These are phyloP conservation scores for Alopecurus myosuroides DNA, from an alignment of 176 grass and related monocot species.

Conservation along the genomic window DNA sequence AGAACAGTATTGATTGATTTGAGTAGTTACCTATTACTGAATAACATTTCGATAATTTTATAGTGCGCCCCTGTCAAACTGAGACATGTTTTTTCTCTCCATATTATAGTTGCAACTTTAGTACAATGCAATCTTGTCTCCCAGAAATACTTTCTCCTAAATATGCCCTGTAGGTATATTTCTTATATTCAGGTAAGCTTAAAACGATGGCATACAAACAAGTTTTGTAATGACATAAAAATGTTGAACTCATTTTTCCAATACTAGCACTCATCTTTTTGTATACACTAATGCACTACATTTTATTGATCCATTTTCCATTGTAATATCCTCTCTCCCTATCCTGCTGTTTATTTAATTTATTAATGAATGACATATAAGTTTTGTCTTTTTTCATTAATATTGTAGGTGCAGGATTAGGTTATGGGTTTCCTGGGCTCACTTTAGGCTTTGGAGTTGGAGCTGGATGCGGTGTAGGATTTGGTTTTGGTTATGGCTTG, in stretches of 20 bases:
- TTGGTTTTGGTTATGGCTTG: conserved; percentile 77
- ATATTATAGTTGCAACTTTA: not conserved
- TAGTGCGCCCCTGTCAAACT: not conserved
- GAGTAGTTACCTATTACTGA: not conserved
- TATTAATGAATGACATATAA: not conserved
- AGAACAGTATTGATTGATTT: not conserved
- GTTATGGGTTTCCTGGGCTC: conserved; percentile 78
- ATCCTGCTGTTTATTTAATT: not conserved
- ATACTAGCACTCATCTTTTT: not conserved
- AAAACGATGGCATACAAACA: not conserved
- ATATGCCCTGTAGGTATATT: not conserved
- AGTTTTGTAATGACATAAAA: not conserved
- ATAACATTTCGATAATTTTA: not conserved
- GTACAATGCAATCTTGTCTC: not conserved
- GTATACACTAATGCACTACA: not conserved
- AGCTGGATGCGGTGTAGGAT: conserved; percentile 74
- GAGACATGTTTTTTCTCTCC: not conserved
- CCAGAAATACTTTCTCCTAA: not conserved
- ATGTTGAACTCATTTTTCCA: not conserved
- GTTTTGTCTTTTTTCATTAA: not conserved
- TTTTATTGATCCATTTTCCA: not conserved
- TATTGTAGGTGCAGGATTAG: conserved; percentile 63
- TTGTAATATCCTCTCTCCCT: not conserved
- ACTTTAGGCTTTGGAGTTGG: conserved; percentile 69
- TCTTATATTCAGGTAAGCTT: not conserved